Base-by-base conservation (phyloP, 768 basidiomycete species). In the Scleroderma bovista region DNA sequence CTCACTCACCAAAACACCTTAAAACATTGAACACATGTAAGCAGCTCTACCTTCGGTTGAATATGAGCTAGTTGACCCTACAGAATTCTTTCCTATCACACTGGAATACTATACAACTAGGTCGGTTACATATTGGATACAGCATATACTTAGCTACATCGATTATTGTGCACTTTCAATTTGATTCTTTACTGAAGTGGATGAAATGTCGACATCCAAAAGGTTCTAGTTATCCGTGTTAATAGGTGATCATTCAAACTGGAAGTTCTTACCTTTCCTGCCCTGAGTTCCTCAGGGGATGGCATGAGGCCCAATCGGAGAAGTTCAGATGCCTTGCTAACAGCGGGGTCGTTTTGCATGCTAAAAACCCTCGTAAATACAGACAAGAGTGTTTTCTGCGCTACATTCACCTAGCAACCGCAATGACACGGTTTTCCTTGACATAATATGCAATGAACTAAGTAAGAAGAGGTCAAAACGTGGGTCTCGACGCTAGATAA, bases 401-500 rank as follows among this genome's bases (percentile, higher is more conserved):
- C 26, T 13, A 15, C 6, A 51, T 72, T 52, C 56, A 83, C 81
- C 76, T 80, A 1, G 84, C 78, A 24, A 87, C 81, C 17, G 86
- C 88, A 38, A 84, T 72, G 34, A 89, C 73, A 52, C 77, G 80
- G 51, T 76, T 78, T 26, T 66, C 67, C 64, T 84, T 82, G 40
- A 79, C 74, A 64, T 91, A 91, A 67, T 88, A 92, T 2, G 87
- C 88, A 39, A 88, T 75, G 59, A 92, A 92, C 86, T 88, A 49
- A 3, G 51, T 15, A 44, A 11, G 37, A 16, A 24, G 47, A 29
- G 26, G 9, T 17, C 23, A 15, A 43, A 20, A 17, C 26, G 5
- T 13, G 33, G 13, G n/a, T 36, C 10, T 8, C 22, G 4, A 24
- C 9, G 2, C 6, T 36, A 20, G n/a, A 6, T 2, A 19, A 31